Conservation (phyloP, 345 rosid genomes). For the Heritiera fomes region DNA sequence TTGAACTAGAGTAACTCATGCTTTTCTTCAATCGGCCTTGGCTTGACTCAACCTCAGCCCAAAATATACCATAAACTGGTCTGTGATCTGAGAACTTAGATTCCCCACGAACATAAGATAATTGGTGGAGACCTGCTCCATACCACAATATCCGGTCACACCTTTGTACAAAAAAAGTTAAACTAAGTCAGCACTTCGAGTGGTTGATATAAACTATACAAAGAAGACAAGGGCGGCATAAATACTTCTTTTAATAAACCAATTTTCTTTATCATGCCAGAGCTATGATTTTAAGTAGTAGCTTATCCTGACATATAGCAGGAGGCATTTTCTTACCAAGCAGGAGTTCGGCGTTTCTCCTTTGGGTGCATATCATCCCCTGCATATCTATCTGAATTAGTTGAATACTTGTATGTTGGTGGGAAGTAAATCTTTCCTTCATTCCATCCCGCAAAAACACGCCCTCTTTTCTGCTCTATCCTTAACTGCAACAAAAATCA, state of each 20-base stretch:
- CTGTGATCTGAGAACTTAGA: slow-evolving; percentile 96
- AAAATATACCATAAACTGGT: slow-evolving; percentile 93
- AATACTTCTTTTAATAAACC: neutral
- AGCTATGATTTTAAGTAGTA: no score
- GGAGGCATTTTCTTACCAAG: slow-evolving; percentile 60
- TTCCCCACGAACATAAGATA: slow-evolving; percentile 89
- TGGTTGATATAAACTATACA: neutral
- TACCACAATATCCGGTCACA: slow-evolving; percentile 94
- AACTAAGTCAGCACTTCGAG: slow-evolving; percentile 26
- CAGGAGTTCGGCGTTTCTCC: slow-evolving; percentile 98
- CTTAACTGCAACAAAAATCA: slow-evolving; percentile 57
- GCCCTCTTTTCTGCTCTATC: slow-evolving; percentile 85
- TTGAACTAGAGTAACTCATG: slow-evolving; percentile 67
- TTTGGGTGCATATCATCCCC: slow-evolving; percentile 90
- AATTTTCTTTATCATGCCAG: neutral
- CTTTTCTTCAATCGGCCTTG: slow-evolving; percentile 72
- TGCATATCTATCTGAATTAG: slow-evolving; percentile 92
- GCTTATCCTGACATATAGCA: neutral
- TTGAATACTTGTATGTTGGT: slow-evolving; percentile 97
- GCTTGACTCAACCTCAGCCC: slow-evolving; percentile 87
- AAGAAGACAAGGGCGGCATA: neutral
- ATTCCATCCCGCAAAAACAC: slow-evolving; percentile 86
- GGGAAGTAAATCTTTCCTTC: slow-evolving; percentile 98
- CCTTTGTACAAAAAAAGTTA: slow-evolving; percentile 43
- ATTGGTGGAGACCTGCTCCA: slow-evolving; percentile 93